Conservation (phyloP, 2,329 filamentous ascomycete genomes). For the Ophiostoma pallidulum region DNA sequence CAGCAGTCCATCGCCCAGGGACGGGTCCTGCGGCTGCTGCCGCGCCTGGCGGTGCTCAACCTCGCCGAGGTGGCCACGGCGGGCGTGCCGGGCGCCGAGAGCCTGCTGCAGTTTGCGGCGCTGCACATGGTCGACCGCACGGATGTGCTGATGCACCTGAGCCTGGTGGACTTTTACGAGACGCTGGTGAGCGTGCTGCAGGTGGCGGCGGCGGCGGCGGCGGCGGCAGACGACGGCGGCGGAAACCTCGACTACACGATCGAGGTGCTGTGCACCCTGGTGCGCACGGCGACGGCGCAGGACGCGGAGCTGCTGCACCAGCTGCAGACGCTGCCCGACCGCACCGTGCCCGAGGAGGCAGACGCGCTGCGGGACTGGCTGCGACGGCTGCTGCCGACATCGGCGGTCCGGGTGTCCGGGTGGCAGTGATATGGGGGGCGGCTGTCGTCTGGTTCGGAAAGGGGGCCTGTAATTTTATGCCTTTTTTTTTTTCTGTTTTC, state of each 20-base stretch:
- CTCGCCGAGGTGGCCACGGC: constrained; percentile 26
- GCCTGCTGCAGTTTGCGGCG: constrained; percentile 42
- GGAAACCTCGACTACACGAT: constrained; percentile 23
- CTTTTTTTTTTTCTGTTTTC: neutral
- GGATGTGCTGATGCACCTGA: constrained; percentile 42
- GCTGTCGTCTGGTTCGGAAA: no score
- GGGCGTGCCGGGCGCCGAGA: constrained; percentile 7
- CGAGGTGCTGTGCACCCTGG: constrained; percentile 27
- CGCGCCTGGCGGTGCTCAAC: constrained; percentile 39
- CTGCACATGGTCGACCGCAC: constrained; percentile 41
- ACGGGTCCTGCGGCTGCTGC: constrained; percentile 42
- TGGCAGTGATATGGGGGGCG: no score
- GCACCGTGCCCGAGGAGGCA: constrained; percentile 42
- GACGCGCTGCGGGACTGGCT: constrained; percentile 38
- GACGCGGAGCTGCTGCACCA: constrained; percentile 31
- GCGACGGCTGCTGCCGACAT: constrained; percentile 28
- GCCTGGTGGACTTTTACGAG: constrained; percentile 45
- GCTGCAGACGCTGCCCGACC: constrained; percentile 35
- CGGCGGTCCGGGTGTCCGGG: constrained; percentile 17
- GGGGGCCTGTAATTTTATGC: neutral
- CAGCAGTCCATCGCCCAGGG: constrained; percentile 43
- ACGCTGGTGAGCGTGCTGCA: constrained; percentile 39
- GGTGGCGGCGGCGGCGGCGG: constrained; percentile 21
- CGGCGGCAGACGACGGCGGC: constrained; percentile 12
- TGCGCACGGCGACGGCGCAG: constrained; percentile 31